Conservation (phyloP, 2,329 filamentous ascomycete genomes). For the Endocalyx cinctus region DNA sequence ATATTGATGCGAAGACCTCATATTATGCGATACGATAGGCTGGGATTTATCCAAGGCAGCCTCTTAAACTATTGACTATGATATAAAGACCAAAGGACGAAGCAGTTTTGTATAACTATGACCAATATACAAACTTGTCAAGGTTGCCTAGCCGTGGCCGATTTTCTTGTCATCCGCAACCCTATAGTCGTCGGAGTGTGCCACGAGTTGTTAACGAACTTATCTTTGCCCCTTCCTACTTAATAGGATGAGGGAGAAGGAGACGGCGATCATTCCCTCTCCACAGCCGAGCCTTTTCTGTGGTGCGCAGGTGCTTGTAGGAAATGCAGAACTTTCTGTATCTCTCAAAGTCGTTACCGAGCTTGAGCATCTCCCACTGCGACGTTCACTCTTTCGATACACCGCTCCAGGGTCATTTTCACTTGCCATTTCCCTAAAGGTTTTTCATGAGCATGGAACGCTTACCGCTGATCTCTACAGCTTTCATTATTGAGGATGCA, state of each 20-base stretch:
- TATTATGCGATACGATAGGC: no score
- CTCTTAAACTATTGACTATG: no score
- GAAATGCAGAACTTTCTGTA: slow-evolving; percentile 65
- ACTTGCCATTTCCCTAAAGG: slow-evolving; percentile 77
- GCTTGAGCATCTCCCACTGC: slow-evolving; percentile 68
- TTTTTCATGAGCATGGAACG: slow-evolving; percentile 65
- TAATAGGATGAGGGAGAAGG: slow-evolving; percentile 21
- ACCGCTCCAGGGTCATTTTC: slow-evolving; percentile 78
- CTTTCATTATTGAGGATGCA: slow-evolving; percentile 57
- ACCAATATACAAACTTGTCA: no score
- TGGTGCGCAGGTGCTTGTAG: no score
- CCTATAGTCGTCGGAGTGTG: slow-evolving; percentile 60
- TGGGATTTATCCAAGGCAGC: no score
- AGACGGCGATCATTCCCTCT: no score
- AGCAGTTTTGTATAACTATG: no score
- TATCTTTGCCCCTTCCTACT: slow-evolving; percentile 48
- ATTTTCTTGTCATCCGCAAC: slow-evolving; percentile 43
- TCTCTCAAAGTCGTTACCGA: slow-evolving; percentile 71
- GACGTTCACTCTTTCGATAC: slow-evolving; percentile 82
- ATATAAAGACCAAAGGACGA: no score
- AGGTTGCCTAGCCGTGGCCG: no score
- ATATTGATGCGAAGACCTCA: no score
- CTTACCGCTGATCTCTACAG: slow-evolving; percentile 55
- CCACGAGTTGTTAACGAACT: slow-evolving; percentile 55
- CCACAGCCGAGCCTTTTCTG: no score